Base-by-base conservation (phyloP, 495 filamentous ascomycete species). In the Annulohypoxylon maeteangense region DNA sequence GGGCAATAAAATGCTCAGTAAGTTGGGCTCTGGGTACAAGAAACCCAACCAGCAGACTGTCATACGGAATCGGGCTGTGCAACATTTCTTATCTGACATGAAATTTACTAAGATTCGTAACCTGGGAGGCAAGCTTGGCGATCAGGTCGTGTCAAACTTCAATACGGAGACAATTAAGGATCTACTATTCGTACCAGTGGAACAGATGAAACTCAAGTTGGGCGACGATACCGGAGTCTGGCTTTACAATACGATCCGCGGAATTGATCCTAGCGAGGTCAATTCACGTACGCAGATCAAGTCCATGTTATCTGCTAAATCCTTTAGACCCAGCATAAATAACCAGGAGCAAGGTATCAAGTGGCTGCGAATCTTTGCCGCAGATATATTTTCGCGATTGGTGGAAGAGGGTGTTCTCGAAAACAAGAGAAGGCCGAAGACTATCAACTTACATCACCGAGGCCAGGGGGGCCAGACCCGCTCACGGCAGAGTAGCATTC, bases 261-360 rank as follows among this genome's bases (percentile, higher is more conserved):
- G 95, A 0, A 89, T 93, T 56, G 95, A 99, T 76, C 78, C 81
- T 42, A 96, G 90, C 75, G 93, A 97, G 80, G 93, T 98, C 71
- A 97, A 93, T 73, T 85, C 94, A 36, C 88, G 95, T 64, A 97
- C 93, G 11, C 91, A 94, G 73, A 97, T 97, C 77, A 98, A 98
- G 75, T 94, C 91, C 20, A 99, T 99, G 95, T 86, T 98, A n/a
- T 97, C 93, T 1, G 94, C 95, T 47, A 99, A 99, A 75, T 95
- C 93, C 0, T 99, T 99, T 71, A 87, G 93, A 5, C 95, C 95
- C 1, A 89, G 84, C 66, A 93, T 99, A 74, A 92, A 89, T 70
- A 88, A 83, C 12, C 78, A 86, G n/a, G 93, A 95, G 23, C 92
- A 97, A 78, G 96, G 90, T 1, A 83, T 87, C 6, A 91, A 89